Percentiles rank a stretch among this genome's conserved stretches.
Conservation (phyloP, 1,284 basidiomycete species). For the Papiliotrema flavescens region DNA sequence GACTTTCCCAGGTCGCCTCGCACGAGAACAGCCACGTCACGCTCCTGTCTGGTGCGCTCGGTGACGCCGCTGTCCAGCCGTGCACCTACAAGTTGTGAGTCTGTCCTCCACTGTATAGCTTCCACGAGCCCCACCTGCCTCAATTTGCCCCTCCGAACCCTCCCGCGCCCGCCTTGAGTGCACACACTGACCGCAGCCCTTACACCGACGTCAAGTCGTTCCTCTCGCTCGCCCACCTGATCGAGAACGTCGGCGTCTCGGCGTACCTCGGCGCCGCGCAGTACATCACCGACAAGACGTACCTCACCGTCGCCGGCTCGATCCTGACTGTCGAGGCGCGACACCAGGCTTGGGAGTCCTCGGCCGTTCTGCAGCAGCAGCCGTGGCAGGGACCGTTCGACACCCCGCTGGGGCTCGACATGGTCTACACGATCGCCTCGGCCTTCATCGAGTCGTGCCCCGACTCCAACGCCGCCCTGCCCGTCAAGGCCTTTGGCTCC, state of each 20-base stretch:
- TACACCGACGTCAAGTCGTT: constrained; percentile 57
- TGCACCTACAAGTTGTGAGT: constrained; percentile 35
- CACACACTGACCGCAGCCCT: constrained; percentile 15
- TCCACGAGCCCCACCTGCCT: not conserved
- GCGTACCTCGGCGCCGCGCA: constrained; percentile 33
- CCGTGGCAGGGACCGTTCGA: constrained; percentile 58
- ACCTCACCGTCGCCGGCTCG: constrained; percentile 55
- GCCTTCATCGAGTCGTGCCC: constrained; percentile 45
- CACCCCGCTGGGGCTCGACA: constrained; percentile 53
- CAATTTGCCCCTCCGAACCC: no score
- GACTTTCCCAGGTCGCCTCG: constrained; percentile 53
- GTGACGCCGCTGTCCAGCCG: constrained; percentile 51
- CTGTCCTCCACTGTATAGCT: no score
- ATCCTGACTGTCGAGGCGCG: constrained; percentile 63
- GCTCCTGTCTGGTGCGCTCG: constrained; percentile 56
- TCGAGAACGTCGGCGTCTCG: constrained; percentile 74
- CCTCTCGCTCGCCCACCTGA: constrained; percentile 45
- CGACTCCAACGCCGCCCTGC: constrained; percentile 46
- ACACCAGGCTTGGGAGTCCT: constrained; percentile 57
- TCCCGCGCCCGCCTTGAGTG: no score
- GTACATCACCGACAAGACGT: constrained; percentile 24
- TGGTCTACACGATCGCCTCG: constrained; percentile 46
- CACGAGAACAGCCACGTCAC: constrained; percentile 60
- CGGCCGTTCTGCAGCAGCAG: constrained; percentile 52
- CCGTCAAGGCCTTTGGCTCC: constrained; percentile 49